These are phyloP conservation scores for Talaromyces sp. DNA, from an alignment of 2,329 filamentous ascomycete species.

Conservation along the genomic window DNA sequence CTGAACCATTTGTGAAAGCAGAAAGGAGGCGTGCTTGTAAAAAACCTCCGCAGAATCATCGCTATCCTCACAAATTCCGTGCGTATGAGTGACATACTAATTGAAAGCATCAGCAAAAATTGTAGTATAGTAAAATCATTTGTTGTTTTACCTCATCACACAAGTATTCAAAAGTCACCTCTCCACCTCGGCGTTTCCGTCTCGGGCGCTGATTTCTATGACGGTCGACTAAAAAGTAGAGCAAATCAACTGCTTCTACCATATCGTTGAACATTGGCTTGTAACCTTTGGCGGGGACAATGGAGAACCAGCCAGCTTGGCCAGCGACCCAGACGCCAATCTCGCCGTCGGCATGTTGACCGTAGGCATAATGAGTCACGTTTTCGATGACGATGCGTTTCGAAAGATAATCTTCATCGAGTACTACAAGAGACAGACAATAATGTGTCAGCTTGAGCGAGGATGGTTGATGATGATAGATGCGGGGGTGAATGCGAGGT, in stretches of 20 bases:
- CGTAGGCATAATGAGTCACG: constrained; percentile 49
- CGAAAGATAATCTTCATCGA: constrained; percentile 37
- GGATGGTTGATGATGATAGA: not conserved
- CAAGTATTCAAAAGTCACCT: constrained; percentile 37
- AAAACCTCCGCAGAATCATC: constrained; percentile 48
- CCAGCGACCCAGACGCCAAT: constrained; percentile 61
- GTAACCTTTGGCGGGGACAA: constrained; percentile 54
- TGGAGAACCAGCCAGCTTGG: constrained; percentile 60
- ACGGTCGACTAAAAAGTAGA: constrained; percentile 61
- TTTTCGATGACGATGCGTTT: constrained; percentile 48
- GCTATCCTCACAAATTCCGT: constrained; percentile 41
- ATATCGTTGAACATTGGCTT: constrained; percentile 53
- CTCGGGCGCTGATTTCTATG: constrained; percentile 40
- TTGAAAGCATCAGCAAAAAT: constrained; percentile 5
- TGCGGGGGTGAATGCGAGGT: not conserved
- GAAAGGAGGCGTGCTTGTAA: constrained; percentile 43
- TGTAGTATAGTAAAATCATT: not conserved
- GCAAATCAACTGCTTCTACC: constrained; percentile 55
- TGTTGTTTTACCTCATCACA: constrained; percentile 37
- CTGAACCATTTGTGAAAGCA: constrained; percentile 48
- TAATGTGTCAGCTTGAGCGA: not conserved
- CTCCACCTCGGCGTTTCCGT: constrained; percentile 31
- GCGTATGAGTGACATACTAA: constrained; percentile 42
- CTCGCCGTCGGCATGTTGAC: constrained; percentile 53
- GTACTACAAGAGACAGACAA: constrained; percentile 25